Percentiles rank a stretch among this genome's conserved stretches.
These are phyloP conservation scores for Chlorella ohadii DNA, from an alignment of 139 green algal species.

Conservation along the genomic window DNA sequence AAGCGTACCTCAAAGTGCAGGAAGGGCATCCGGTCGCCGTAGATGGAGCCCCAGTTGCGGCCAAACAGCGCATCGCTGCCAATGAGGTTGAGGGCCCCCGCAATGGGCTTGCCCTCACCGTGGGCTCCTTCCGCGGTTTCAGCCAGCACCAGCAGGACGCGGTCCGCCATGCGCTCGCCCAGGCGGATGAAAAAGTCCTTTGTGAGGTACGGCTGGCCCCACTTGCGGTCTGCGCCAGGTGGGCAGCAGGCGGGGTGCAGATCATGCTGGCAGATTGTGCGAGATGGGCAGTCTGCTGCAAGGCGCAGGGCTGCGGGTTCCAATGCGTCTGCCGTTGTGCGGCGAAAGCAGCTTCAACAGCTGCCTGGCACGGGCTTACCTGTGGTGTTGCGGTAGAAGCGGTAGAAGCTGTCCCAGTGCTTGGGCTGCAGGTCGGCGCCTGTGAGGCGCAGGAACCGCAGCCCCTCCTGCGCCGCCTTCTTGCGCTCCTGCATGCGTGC, in stretches of 20 bases:
- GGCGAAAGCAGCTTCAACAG: not conserved
- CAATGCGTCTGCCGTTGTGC: too few relatives aligned
- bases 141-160: conserved; percentile 87
- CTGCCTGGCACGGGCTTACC: not conserved
- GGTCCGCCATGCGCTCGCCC: conserved; percentile 68
- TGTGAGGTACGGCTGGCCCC: conserved; percentile 90
- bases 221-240: conserved; percentile 63
- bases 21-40: conserved; percentile 58
- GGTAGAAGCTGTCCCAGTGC: conserved; percentile 89
- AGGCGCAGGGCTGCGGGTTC: too few relatives aligned
- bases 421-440: conserved; percentile 68
- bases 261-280: not conserved
- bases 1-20: conserved; percentile 90
- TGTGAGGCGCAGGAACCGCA: conserved; percentile 67
- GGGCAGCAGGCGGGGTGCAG: too few relatives aligned
- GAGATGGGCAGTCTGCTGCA: too few relatives aligned
- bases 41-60: conserved; percentile 87
- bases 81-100: conserved; percentile 90
- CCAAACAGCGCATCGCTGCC: conserved; percentile 86
- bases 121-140: conserved; percentile 28
- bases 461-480: conserved; percentile 58
- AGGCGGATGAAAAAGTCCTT: conserved; percentile 88
- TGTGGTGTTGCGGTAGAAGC: conserved; percentile 80
- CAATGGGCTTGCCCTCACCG: conserved; percentile 60
- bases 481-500: conserved; percentile 46